A percentile compares a stretch with the other conserved stretches of the same genome.
Evolutionary conservation across 129 eudicot species (phyloP).

Genomic region (Saposhnikovia divaricata): DNA sequence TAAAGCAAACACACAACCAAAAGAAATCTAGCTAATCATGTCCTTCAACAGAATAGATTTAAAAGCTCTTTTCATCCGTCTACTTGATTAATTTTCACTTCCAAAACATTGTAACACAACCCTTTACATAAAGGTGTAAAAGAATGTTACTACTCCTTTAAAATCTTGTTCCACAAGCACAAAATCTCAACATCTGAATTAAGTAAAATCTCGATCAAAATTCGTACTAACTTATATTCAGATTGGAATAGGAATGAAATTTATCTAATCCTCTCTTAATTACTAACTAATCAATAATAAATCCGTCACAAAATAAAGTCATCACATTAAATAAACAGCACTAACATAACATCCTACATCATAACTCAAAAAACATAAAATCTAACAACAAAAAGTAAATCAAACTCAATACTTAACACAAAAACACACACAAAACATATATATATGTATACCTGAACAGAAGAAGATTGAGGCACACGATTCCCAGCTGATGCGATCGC

Average conservation of each 20-base stretch:
- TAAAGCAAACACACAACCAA: background rate
- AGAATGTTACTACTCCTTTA: no score
- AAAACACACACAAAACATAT: background rate
- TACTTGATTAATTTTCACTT: background rate
- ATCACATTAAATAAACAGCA: background rate
- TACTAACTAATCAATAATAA: background rate
- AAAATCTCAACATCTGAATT: background rate
- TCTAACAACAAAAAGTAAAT: background rate
- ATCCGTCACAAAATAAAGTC: background rate
- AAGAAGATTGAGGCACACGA: constrained; percentile 35
- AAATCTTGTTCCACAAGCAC: background rate
- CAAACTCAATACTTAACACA: constrained; percentile 14
- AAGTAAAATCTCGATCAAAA: background rate
- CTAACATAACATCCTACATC: background rate
- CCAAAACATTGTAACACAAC: background rate
- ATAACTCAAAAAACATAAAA: constrained; percentile 2
- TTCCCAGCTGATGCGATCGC: constrained; percentile 43
- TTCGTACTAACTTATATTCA: background rate
- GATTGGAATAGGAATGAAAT: background rate
- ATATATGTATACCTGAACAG: constrained; percentile 27
- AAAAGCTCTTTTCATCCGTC: background rate
- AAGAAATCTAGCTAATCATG: background rate
- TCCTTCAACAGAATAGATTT: background rate
- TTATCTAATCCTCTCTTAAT: background rate
- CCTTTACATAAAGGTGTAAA: background rate